Evolutionary conservation across 371 early-diverging fungal species (phyloP), one percentile per base, ranked within the genome.

Genomic region (Enterocytospora artemiae): DNA sequence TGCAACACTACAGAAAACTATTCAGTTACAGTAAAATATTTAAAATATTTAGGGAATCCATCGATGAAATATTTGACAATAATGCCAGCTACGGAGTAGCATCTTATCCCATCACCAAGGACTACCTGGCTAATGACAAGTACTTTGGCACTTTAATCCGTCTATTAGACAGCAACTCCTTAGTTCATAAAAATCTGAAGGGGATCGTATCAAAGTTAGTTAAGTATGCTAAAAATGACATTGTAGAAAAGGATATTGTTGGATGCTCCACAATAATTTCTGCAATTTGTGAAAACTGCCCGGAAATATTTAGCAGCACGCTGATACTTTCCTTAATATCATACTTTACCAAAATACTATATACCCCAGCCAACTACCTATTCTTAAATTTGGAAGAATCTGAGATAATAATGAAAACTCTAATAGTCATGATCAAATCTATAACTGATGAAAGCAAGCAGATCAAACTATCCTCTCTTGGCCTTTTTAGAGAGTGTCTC

Each of bases 11-110:
- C 31, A 62, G 69, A 52, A 52, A 60, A 22, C 22, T 54, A 49
- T 65, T 71, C 53, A 67, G 75, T 44, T 71, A 71, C 34, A 57
- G 59, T 36, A 22, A 59, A 46, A 60, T 71, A 54, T 75, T 71
- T 25, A 65, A 62, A 30, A 30, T 46, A 18, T 62, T 65, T 48
- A 75, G 65, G 41, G 59, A 63, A n/a, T 32, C 59, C 7, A 63
- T 60, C 18, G 50, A 51, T 36, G 24, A 30, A 28, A 32, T 54
- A n/a, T 74, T 63, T 43, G 48, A 30, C 7, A 48, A 55, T 31
- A 39, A 64, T 20, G 63, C 36, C 24, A 55, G 37, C 16, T 16
- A 37, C 14, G 37, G 39, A 50, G 63, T 59, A 59, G 45, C 61
- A 32, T 5, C 5, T 46, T 46, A 46, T 25, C n/a, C n/a, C n/a